A percentile compares a stretch with the other conserved stretches of the same genome.
Evolutionary conservation across 306 rosid genomes (phyloP).

Genomic region (Quercus agrifolia): DNA sequence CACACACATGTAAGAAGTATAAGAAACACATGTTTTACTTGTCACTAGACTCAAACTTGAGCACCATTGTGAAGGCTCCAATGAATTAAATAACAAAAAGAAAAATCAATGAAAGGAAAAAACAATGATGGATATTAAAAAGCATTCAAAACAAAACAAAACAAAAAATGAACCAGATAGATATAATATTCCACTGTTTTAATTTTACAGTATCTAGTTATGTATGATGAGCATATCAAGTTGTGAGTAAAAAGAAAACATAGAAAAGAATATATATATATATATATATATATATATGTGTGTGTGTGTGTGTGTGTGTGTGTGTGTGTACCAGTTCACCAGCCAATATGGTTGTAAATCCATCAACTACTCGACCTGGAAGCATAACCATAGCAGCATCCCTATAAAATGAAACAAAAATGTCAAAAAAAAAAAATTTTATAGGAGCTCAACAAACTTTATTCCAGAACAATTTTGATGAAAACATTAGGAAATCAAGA

Average conservation of each 20-base stretch:
- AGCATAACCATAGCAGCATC: slow-evolving; percentile 85
- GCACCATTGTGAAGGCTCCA: neutral
- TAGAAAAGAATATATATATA: no score
- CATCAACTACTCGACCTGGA: slow-evolving; percentile 30
- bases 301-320: no score
- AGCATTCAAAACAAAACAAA: no score
- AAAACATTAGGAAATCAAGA: neutral
- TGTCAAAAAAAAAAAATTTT: neutral
- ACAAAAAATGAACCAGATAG: no score
- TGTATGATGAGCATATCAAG: neutral
- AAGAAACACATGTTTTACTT: neutral
- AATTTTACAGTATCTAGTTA: neutral
- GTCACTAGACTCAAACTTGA: neutral
- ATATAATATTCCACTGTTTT: neutral
- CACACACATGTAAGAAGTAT: neutral
- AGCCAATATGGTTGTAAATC: slow-evolving; percentile 65
- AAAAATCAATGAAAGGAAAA: neutral
- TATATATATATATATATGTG: no score
- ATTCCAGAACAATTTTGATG: neutral
- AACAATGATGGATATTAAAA: no score
- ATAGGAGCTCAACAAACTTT: neutral
- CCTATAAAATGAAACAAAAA: slow-evolving; percentile 29
- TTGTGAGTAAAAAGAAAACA: no score
- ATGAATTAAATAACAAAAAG: neutral
- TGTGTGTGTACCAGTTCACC: slow-evolving; percentile 67